Conservation (phyloP, 75 land plant genomes). For the Sequoia sempervirens region DNA sequence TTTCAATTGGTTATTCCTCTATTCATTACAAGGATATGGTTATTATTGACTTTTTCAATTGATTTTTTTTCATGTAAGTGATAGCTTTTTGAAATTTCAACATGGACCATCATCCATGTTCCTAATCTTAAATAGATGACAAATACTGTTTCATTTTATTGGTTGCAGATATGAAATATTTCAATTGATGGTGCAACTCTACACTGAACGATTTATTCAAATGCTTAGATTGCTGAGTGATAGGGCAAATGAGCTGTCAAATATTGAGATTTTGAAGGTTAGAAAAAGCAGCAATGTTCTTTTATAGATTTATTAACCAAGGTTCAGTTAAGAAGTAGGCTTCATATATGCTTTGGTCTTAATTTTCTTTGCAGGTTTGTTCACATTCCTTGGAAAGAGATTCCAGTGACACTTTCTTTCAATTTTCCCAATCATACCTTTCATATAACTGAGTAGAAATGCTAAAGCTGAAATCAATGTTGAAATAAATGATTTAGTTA, state of each 20-base stretch:
- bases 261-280: constrained; percentile 95
- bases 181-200: constrained; percentile 92
- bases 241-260: constrained; percentile 75
- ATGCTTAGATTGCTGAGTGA: constrained; percentile 92
- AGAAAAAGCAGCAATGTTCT: neutral
- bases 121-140: neutral
- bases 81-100: neutral
- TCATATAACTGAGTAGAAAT: neutral
- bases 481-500: neutral
- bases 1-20: neutral
- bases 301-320: neutral
- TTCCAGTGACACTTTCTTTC: neutral
- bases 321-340: neutral
- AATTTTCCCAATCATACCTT: neutral
- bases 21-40: neutral
- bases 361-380: neutral
- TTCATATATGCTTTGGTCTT: neutral
- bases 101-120: neutral
- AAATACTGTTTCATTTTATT: neutral
- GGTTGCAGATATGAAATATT: constrained; percentile 88
- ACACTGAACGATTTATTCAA: constrained; percentile 96
- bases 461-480: neutral
- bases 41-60: neutral
- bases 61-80: neutral
- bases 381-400: neutral